phyloP scores from a whole-genome alignment of 2,329 filamentous ascomycete genomes.

The Knoxdaviesia proteae region DNA sequence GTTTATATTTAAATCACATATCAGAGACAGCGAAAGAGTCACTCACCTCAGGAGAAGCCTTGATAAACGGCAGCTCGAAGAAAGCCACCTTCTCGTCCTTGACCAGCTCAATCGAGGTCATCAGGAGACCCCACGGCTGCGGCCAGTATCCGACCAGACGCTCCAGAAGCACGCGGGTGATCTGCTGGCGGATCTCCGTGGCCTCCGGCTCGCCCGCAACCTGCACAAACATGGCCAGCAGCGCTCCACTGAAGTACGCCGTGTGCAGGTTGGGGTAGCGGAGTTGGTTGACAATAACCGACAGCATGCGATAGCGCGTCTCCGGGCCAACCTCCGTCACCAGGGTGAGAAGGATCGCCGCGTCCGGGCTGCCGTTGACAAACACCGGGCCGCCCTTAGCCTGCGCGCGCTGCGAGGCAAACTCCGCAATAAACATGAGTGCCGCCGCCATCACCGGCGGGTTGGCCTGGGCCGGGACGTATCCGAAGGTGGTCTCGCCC shows the following conservation, averaged over 20 bases:
- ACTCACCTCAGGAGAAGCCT: conserved; percentile 65
- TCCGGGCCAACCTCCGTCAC: conserved; percentile 56
- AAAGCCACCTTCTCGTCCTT: conserved; percentile 84
- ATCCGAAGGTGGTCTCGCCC: conserved; percentile 39
- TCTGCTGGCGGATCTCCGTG: conserved; percentile 68
- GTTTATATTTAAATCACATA: neutral
- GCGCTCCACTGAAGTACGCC: conserved; percentile 72
- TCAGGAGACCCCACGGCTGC: conserved; percentile 86
- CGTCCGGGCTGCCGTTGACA: conserved; percentile 25
- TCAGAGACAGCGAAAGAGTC: neutral
- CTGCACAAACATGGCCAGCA: conserved; percentile 68
- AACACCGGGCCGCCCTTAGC: conserved; percentile 38
- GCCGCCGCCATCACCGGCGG: conserved; percentile 56
- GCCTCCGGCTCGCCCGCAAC: conserved; percentile 58
- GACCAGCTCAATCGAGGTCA: conserved; percentile 70
- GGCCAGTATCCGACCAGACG: conserved; percentile 74
- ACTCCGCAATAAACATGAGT: conserved; percentile 61
- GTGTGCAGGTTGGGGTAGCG: conserved; percentile 79
- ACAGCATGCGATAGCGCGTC: conserved; percentile 65
- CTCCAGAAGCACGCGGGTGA: conserved; percentile 74
- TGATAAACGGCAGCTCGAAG: conserved; percentile 84
- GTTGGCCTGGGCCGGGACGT: conserved; percentile 48
- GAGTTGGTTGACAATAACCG: conserved; percentile 75
- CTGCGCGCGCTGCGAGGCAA: conserved; percentile 40
- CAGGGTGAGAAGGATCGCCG: conserved; percentile 54